A percentile compares a stretch with the other conserved stretches of the same genome.
Conservation (phyloP, 108 stramenopile species). For the Conticribra weissflogii region DNA sequence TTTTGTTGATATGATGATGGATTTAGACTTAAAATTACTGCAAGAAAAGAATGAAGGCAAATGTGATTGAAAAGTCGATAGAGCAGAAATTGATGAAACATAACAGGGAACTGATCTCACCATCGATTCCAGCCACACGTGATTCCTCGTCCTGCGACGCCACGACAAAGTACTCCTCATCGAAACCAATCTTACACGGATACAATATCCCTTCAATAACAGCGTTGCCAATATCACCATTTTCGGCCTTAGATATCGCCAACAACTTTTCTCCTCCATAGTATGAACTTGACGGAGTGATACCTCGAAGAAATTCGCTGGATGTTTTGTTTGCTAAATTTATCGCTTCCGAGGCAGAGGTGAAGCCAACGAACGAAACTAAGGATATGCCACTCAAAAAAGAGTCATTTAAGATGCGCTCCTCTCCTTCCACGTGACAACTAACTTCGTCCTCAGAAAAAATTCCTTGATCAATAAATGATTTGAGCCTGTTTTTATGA, state of each 20-base stretch:
- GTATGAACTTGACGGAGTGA: slow-evolving; percentile 5
- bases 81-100: background rate
- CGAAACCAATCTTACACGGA: slow-evolving; percentile 29
- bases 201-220: slow-evolving; percentile 21
- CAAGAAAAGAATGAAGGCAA: slow-evolving; percentile 4
- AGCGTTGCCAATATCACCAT: background rate
- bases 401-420: slow-evolving; percentile 14
- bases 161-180: slow-evolving; percentile 25
- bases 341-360: slow-evolving; percentile 23
- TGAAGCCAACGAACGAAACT: slow-evolving; percentile 37
- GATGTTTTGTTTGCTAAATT: slow-evolving; percentile 28
- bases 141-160: slow-evolving; percentile 15
- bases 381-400: slow-evolving; percentile 29
- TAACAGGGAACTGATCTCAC: background rate
- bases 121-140: slow-evolving; percentile 37
- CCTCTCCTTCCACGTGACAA: slow-evolving; percentile 22
- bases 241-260: slow-evolving; percentile 1
- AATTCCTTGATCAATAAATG: slow-evolving; percentile 38
- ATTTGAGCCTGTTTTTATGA: slow-evolving; percentile 20
- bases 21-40: slow-evolving; percentile 31
- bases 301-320: slow-evolving; percentile 8
- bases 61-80: background rate
- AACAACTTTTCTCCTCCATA: background rate
- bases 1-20: background rate
- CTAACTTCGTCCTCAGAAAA: slow-evolving; percentile 27